Evolutionary conservation across 2,329 filamentous ascomycete species (phyloP), one percentile per base, ranked within the genome.

Genomic region (Huntiella omanensis): DNA sequence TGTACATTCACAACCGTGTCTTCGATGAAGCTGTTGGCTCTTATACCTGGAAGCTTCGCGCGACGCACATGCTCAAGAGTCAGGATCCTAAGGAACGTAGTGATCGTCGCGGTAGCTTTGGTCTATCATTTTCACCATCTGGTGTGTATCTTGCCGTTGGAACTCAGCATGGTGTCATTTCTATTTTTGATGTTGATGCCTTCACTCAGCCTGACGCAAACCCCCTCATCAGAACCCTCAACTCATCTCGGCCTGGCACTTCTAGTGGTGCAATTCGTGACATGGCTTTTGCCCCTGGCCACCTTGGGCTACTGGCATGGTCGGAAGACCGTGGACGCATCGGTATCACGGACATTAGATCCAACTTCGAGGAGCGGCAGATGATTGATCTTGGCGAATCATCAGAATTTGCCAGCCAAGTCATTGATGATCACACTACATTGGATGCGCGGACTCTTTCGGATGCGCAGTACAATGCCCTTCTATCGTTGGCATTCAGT

Each of bases 301-400:
- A 87, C 0, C 88, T 80, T 67, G 88, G 95, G 57, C 72, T 98
- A 13, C 66, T 98, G 36, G 82, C 92, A 5, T 96, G 91, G 87
- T 83, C 86, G 6, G 91, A 98, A 60, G 83, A 94, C 55, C 79
- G 83, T 52, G 82, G 80, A 3, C 70, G 77, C 47, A 68, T 87
- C 12, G 83, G 81, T 34, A 67, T 88, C 35, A 80, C 80, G 4
- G 83, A 91, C 59, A 63, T 83, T 43, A 71, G 83, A 28, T 72
- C 67, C 53, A 73, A 77, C 16, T 77, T 84, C 51, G 65, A 70
- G 40, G 69, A 74, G 44, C 75, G 78, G 40, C 83, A 91, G 57
- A 70, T 81, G 32, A 65, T 91, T 28, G 64, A 71, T 22, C 66
- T 88, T 37, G 71, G 77, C 67, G 75, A 46, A 70, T 70, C 49